Evolutionary conservation across 2,329 filamentous ascomycete genomes (phyloP).

Genomic region (Tolypocladium endophyticum): DNA sequence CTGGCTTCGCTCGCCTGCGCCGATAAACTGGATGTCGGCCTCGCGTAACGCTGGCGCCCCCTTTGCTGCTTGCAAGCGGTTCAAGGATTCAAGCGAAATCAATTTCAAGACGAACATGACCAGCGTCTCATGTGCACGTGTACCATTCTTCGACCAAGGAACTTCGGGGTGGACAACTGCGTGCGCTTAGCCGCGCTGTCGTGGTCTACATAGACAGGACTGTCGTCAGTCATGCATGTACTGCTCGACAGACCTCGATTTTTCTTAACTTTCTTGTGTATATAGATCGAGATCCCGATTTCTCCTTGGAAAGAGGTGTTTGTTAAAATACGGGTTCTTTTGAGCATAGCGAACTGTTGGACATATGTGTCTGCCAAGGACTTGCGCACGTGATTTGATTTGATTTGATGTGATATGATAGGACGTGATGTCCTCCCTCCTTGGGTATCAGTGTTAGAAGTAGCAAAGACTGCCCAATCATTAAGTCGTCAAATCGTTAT

Average conservation of each 20-base stretch:
- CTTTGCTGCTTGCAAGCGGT: background rate
- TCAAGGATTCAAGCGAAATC: background rate
- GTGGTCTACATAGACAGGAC: background rate
- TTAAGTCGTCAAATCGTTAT: background rate
- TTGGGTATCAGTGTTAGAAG: too few relatives aligned
- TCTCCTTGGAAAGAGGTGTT: background rate
- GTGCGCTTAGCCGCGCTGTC: background rate
- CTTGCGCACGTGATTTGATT: background rate
- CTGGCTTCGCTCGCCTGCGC: constrained; percentile 23
- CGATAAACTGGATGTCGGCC: constrained; percentile 14
- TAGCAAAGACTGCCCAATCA: background rate
- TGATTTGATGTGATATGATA: background rate
- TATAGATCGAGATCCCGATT: background rate
- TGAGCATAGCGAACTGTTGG: background rate
- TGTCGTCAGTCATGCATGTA: background rate
- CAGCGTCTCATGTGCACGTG: background rate
- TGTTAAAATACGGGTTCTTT: background rate
- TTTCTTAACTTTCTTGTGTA: background rate
- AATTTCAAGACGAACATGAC: background rate
- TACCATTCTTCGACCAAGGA: background rate
- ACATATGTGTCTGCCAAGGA: background rate
- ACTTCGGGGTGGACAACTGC: background rate
- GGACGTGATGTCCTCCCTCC: background rate
- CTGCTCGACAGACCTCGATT: background rate
- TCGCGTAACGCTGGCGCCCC: background rate